Evolutionary conservation across 176 grass and related monocot species (phyloP), one percentile per base, ranked within the genome.

Genomic region (Secale cereale): DNA sequence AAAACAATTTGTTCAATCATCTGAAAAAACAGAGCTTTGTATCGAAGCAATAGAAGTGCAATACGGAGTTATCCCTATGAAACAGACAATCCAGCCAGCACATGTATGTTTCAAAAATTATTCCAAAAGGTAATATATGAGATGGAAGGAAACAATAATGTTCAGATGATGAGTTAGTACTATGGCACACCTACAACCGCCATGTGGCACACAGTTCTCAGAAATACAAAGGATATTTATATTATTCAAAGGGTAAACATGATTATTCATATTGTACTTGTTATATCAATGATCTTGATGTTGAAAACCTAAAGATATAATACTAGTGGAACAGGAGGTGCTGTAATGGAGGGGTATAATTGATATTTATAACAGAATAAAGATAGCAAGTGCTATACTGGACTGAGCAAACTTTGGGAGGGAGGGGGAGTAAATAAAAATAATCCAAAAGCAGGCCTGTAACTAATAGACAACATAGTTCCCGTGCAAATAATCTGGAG

Each of bases 231-330:
- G 10, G n/a, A 61, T 48, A 28, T 69, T 77, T 22, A 37, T 63
- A 31, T 46, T 78, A 36, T 79, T 69, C 22, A 83, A 62, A 83
- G 10, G 61, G 11, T 82, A 33, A 74, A 67, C 27, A 68, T 62
- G 64, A 41, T 52, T 81, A 65, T 10, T 81, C 17, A 37, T 56
- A 81, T 36, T 77, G 63, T 52, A 40, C n/a, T 57, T 57, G 12
- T 20, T 78, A 28, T 40, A 78, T 10, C 17, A 40, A 77, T 78
- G 65, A 32, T 39, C 32, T 31, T 41, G 25, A 14, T 17, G n/a
- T 57, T 23, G 65, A 30, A 19, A 81, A 81, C 60, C 14, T 31
- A 48, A 71, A 80, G 65, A n/a, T 11, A 64, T 11, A 64, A 56
- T 52, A 54, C 66, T 40, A 13, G 22, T 84, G 28, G 43, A 77